Evolutionary conservation across 2,329 filamentous ascomycete genomes (phyloP).

Genomic region (Colletotrichum viniferum): DNA sequence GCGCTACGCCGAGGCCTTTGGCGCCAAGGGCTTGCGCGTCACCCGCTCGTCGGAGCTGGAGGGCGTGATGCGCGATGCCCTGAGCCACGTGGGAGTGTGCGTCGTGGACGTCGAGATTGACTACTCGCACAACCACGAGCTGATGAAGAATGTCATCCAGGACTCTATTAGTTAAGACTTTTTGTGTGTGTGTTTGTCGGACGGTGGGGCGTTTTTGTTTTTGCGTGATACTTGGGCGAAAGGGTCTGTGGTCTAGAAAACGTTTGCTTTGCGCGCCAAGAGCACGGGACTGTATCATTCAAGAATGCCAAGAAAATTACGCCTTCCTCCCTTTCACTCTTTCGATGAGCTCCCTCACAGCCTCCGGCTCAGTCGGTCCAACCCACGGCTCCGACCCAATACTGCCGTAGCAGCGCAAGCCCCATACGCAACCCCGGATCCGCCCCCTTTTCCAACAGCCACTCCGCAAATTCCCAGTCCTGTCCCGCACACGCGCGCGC

Average conservation of each 20-base stretch:
- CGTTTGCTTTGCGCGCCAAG: not conserved
- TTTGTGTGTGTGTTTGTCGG: no score
- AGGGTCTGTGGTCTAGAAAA: not conserved
- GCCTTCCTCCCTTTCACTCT: not conserved
- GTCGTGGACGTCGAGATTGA: constrained; percentile 53
- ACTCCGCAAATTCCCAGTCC: not conserved
- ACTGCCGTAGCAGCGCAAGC: not conserved
- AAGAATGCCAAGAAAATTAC: not conserved
- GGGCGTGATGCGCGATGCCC: constrained; percentile 45
- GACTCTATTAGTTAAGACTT: constrained; percentile 28
- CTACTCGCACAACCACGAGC: constrained; percentile 43
- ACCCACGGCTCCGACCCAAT: not conserved
- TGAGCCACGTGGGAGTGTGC: constrained; percentile 44
- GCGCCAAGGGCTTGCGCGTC: constrained; percentile 48
- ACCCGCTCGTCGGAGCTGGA: constrained; percentile 42
- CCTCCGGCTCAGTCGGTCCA: not conserved
- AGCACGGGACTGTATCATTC: not conserved
- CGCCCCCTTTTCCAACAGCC: not conserved
- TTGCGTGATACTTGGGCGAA: not conserved
- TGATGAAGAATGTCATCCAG: constrained; percentile 42
- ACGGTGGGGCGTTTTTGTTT: not conserved
- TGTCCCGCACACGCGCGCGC: not conserved
- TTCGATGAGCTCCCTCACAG: not conserved
- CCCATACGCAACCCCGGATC: not conserved
- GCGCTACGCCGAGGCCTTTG: constrained; percentile 50